Conservation (phyloP, 441 rosid genomes). For the Eruca vesicaria region DNA sequence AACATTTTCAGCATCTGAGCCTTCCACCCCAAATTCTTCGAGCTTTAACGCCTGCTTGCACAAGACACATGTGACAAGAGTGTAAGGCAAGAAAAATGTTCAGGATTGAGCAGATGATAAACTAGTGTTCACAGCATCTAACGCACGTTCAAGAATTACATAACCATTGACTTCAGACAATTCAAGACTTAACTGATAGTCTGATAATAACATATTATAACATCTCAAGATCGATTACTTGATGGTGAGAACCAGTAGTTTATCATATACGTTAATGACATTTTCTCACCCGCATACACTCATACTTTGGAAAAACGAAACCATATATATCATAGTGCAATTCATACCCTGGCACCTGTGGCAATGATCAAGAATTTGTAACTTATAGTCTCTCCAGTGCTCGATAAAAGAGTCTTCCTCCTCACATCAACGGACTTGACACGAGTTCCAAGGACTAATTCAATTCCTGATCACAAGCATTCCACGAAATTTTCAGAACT, state of each 20-base stretch:
- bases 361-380: slow-evolving; percentile 87
- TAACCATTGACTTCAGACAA: not conserved
- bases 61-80: slow-evolving; percentile 5
- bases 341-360: slow-evolving; percentile 97
- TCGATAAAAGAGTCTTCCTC: slow-evolving; percentile 83
- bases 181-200: not conserved
- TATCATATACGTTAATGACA: not conserved
- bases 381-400: slow-evolving; percentile 91
- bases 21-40: slow-evolving; percentile 90
- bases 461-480: slow-evolving; percentile 61
- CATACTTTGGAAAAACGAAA: not conserved
- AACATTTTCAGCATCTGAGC: slow-evolving; percentile 87
- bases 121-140: not conserved
- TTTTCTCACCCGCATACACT: not conserved
- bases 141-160: not conserved
- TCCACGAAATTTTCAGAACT: slow-evolving; percentile 8
- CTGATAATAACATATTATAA: not conserved
- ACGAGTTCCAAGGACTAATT: slow-evolving; percentile 86
- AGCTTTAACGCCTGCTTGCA: slow-evolving; percentile 78
- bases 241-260: not conserved
- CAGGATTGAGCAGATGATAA: not conserved
- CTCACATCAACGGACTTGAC: slow-evolving; percentile 90
- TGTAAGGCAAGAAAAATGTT: slow-evolving; percentile 6
- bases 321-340: slow-evolving; percentile 21
- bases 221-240: not conserved